Evolutionary conservation across 805 yeast species (phyloP).

Genomic region (Wickerhamiella kazuoi): DNA sequence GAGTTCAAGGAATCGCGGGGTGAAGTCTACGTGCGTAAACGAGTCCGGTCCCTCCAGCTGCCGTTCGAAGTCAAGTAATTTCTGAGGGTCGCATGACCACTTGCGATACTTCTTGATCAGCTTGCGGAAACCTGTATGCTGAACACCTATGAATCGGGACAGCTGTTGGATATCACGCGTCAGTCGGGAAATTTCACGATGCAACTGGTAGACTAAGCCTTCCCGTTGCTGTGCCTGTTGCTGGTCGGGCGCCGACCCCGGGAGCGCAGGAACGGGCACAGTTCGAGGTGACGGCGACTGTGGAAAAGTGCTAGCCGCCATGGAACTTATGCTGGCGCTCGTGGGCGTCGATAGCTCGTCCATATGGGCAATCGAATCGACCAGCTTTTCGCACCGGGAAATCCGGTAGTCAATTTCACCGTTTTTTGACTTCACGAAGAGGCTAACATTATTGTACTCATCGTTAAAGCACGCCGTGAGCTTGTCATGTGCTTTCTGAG

Average conservation of each 20-base stretch:
- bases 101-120: conserved; percentile 50
- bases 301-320: background rate
- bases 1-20: conserved; percentile 42
- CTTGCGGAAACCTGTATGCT: conserved; percentile 54
- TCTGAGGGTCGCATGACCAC: conserved; percentile 23
- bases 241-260: background rate
- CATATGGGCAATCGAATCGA: conserved; percentile 18
- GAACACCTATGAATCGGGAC: conserved; percentile 53
- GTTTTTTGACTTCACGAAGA: conserved; percentile 49
- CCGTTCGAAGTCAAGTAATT: conserved; percentile 13
- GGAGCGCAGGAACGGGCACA: conserved; percentile 7
- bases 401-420: conserved; percentile 48
- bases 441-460: conserved; percentile 20
- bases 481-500: conserved; percentile 5
- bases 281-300: background rate
- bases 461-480: conserved; percentile 7
- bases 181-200: conserved; percentile 26
- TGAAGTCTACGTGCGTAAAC: conserved; percentile 42
- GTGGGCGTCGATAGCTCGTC: background rate
- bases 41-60: conserved; percentile 32
- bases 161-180: conserved; percentile 42
- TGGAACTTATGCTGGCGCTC: background rate
- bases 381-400: conserved; percentile 23
- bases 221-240: background rate
- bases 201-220: conserved; percentile 13